phyloP scores from a whole-genome alignment of 106 monocot genomes.

The Agapanthus africanus region DNA sequence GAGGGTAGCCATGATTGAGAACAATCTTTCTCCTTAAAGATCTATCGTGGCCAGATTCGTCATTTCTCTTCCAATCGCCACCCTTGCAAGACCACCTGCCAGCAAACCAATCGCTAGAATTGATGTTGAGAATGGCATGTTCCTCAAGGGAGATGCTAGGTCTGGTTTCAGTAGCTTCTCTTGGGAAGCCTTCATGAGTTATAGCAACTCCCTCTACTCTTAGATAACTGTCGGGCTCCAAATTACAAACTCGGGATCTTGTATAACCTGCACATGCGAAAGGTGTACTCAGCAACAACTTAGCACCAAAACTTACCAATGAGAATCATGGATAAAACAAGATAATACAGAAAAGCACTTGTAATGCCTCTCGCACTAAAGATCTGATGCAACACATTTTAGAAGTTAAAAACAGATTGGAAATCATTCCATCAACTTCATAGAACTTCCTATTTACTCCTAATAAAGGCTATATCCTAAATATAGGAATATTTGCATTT shows the following conservation, averaged over 20 bases:
- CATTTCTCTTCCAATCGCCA: constrained; percentile 98
- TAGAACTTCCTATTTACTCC: background rate
- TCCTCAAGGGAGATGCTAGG: constrained; percentile 26
- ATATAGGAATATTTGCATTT: background rate
- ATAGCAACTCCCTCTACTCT: constrained; percentile 30
- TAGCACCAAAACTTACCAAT: background rate
- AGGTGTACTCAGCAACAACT: background rate
- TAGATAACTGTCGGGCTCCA: constrained; percentile 27
- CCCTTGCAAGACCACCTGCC: constrained; percentile 88
- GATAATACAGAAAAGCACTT: background rate
- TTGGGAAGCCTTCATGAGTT: constrained; percentile 25
- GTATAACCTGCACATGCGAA: constrained; percentile 67
- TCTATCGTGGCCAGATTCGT: constrained; percentile 60
- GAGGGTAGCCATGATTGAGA: constrained; percentile 76
- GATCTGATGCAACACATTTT: background rate
- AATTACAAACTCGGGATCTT: constrained; percentile 28
- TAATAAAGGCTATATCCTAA: background rate
- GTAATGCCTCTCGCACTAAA: background rate
- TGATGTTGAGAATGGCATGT: constrained; percentile 5
- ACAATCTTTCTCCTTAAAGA: constrained; percentile 66
- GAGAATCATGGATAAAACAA: background rate
- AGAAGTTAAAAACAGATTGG: background rate
- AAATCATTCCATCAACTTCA: background rate
- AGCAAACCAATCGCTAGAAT: constrained; percentile 54
- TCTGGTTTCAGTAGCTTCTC: constrained; percentile 39